Conservation (phyloP, 805 yeast species). For the Candida adriatica region DNA sequence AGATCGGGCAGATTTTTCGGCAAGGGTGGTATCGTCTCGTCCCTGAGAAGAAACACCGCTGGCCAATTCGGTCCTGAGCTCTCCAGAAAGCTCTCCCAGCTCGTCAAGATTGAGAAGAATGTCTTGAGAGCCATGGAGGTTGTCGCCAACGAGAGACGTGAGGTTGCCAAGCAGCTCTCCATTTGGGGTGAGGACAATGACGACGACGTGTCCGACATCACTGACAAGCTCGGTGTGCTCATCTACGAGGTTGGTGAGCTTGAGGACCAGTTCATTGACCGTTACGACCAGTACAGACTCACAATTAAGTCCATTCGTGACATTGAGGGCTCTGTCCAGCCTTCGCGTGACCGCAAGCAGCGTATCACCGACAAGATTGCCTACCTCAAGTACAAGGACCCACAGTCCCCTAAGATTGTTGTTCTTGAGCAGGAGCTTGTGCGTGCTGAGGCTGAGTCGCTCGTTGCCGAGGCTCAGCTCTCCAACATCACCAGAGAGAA, state of each 20-base stretch:
- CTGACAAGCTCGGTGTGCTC: conserved; percentile 94
- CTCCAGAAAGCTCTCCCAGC: conserved; percentile 82
- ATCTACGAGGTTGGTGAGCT: conserved; percentile 95
- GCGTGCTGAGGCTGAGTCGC: conserved; percentile 97
- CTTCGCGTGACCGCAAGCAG: conserved; percentile 96
- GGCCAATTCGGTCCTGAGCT: conserved; percentile 94
- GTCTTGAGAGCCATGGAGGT: conserved; percentile 91
- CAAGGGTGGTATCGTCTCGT: conserved; percentile 58
- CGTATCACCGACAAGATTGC: conserved; percentile 97
- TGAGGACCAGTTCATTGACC: conserved; percentile 97
- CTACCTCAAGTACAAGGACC: conserved; percentile 95
- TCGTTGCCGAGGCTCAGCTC: conserved; percentile 98
- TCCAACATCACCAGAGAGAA: conserved; percentile 97
- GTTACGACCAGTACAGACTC: conserved; percentile 96
- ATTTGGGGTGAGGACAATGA: conserved; percentile 98
- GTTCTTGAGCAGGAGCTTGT: conserved; percentile 97
- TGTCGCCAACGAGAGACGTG: conserved; percentile 89
- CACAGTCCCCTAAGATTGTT: conserved; percentile 91
- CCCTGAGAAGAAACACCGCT: conserved; percentile 77
- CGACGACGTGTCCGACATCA: conserved; percentile 93
- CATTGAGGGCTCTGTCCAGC: conserved; percentile 97
- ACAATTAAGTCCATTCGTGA: conserved; percentile 91
- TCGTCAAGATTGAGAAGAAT: conserved; percentile 94
- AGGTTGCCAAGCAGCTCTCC: conserved; percentile 94
- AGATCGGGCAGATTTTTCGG: conserved; percentile 74